Percentiles rank a stretch among this genome's conserved stretches.
Conservation (phyloP, 108 stramenopile species). For the Stephanodiscus minutulus region DNA sequence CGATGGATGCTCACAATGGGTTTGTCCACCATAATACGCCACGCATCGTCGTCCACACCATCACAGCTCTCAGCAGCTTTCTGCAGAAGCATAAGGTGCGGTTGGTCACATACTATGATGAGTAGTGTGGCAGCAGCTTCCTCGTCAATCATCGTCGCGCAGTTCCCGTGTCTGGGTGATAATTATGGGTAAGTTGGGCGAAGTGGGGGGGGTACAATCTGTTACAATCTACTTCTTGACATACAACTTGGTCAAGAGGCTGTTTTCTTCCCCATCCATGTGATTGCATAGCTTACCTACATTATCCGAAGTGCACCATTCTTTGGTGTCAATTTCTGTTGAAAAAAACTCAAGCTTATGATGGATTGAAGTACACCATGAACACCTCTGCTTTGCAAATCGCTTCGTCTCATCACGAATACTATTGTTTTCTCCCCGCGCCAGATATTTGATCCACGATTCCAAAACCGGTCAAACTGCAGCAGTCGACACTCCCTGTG, state of each 20-base stretch:
- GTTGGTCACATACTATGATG: conserved; percentile 13
- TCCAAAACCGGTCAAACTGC: conserved; percentile 68
- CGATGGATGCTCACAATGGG: not conserved
- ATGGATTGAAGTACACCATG: conserved; percentile 8
- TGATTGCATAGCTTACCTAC: conserved; percentile 42
- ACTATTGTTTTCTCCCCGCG: not conserved
- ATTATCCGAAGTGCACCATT: conserved; percentile 36
- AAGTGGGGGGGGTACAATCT: too few species aligned
- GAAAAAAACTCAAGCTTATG: conserved; percentile 31
- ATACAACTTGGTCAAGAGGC: too few species aligned
- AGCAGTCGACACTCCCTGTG: conserved; percentile 83
- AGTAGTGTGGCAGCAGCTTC: conserved; percentile 14
- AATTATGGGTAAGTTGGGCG: conserved; percentile 71
- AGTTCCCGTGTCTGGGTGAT: conserved; percentile 76
- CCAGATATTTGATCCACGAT: conserved; percentile 75
- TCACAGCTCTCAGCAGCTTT: not conserved
- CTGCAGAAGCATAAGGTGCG: not conserved
- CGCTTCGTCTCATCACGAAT: not conserved
- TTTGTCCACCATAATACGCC: not conserved
- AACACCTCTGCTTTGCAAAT: not conserved
- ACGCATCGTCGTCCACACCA: not conserved
- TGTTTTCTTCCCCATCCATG: conserved; percentile 15
- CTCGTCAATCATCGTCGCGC: conserved; percentile 44
- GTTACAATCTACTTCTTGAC: too few species aligned
- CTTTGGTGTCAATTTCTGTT: conserved; percentile 12